These are phyloP conservation scores for Colletotrichum destructivum DNA, from an alignment of 2,329 filamentous ascomycete species.

Conservation along the genomic window DNA sequence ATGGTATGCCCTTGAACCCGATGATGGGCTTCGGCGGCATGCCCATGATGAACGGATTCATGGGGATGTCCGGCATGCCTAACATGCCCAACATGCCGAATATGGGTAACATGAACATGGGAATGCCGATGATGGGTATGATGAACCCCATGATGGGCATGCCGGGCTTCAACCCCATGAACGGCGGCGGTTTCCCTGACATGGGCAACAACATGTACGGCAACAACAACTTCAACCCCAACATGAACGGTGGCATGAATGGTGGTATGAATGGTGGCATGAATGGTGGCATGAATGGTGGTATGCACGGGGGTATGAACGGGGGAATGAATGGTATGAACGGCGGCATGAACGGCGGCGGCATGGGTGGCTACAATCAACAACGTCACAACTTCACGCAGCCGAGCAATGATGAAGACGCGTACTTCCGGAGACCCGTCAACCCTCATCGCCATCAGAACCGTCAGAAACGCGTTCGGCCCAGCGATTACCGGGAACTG, in stretches of 20 bases:
- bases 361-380: slow-evolving; percentile 35
- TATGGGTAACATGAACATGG: slow-evolving; percentile 52
- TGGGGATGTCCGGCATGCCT: slow-evolving; percentile 56
- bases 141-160: slow-evolving; percentile 48
- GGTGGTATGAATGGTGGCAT: slow-evolving; percentile 50
- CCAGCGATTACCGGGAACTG: slow-evolving; percentile 92
- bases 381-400: slow-evolving; percentile 58
- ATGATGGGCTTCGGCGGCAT: slow-evolving; percentile 47
- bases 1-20: slow-evolving; percentile 51
- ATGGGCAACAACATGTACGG: slow-evolving; percentile 51
- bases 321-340: slow-evolving; percentile 50
- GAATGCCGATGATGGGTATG: slow-evolving; percentile 48
- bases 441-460: slow-evolving; percentile 94
- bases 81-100: slow-evolving; percentile 47
- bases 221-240: slow-evolving; percentile 56
- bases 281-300: slow-evolving; percentile 50
- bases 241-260: slow-evolving; percentile 46
- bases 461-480: slow-evolving; percentile 82
- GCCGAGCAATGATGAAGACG: slow-evolving; percentile 83
- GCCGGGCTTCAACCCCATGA: slow-evolving; percentile 45
- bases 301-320: slow-evolving; percentile 53
- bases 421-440: slow-evolving; percentile 95
- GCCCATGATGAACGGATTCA: slow-evolving; percentile 46
- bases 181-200: slow-evolving; percentile 46
- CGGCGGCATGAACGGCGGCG: slow-evolving; percentile 51